Base-by-base conservation (phyloP, 2,329 filamentous ascomycete genomes). In the Zasmidium cellare region DNA sequence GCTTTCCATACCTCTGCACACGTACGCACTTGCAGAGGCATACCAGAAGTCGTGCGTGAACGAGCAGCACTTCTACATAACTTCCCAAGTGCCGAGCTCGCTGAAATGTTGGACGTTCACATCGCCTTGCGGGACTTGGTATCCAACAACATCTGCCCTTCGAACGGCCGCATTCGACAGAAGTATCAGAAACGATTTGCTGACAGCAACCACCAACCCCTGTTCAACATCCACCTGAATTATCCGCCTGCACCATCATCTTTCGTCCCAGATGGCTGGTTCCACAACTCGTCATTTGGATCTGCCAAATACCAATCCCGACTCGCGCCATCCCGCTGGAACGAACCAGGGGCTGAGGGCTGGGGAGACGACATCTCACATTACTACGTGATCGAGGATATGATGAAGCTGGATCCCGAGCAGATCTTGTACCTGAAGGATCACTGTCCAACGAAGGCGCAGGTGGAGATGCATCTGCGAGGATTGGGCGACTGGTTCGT, bases 341-440 rank as follows among this genome's bases (percentile, higher is more conserved):
- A 83, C 58, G 81, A 84, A 25, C 68, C 81, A 2, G 82, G 81
- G 7, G 74, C 76, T n/a, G 83, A 86, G 69, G 84, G 84, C 22
- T 87, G 84, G 84, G 84, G 84, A 25, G 84, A 87, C 64, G 84
- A 86, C 55, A 83, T 86, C 51, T 76, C 78, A 14, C 84, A 87
- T 60, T 87, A 87, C 68, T 87, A 87, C 63, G 76, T 87, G 5
- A 79, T 87, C 3, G 82, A 87, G 64, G 84, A 87, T 60, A 85
- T 86, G 80, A 75, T 87, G 72, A 87, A 87, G 71, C 74, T 87
- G 38, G 80, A 86, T 57, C 84, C 84, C 0, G 81, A 79, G 41
- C 83, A 87, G 69, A 75, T 87, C 9, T 65, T 87, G 60, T 83
- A 79, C 75, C 69, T 87, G 55, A 80, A 79, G 55, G 81, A 85